These are phyloP conservation scores for Canavalia gladiata DNA, from an alignment of 306 rosid genomes.

Conservation along the genomic window DNA sequence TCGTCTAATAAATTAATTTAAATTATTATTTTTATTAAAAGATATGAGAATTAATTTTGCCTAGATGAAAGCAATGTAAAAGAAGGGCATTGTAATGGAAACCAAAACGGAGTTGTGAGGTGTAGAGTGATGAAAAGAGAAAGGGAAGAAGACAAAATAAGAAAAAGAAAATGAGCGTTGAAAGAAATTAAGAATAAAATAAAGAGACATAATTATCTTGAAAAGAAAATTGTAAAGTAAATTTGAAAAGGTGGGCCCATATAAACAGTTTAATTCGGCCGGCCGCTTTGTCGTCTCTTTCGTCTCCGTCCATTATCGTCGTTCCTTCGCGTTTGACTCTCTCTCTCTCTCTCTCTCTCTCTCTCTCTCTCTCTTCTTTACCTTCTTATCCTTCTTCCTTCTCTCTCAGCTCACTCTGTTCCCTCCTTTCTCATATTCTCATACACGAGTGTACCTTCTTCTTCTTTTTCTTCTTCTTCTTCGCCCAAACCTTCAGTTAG, in stretches of 20 bases:
- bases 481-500: conserved; percentile 8
- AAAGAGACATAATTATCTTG: not conserved
- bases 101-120: conserved; percentile 42
- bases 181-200: not conserved
- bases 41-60: no score
- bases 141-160: conserved; percentile 13
- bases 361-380: conserved; percentile 22
- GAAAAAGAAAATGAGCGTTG: not conserved
- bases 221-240: conserved; percentile 7
- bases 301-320: conserved; percentile 81
- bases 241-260: conserved; percentile 56
- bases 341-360: conserved; percentile 39
- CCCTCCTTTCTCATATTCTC: conserved; percentile 12
- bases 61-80: no score
- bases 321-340: conserved; percentile 68
- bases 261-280: conserved; percentile 73
- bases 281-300: conserved; percentile 89
- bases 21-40: no score
- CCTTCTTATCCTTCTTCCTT: conserved; percentile 48
- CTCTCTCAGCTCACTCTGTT: conserved; percentile 50
- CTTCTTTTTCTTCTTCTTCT: conserved; percentile 16
- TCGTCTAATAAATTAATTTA: no score
- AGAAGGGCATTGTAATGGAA: no score
- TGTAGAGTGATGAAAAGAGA: not conserved
- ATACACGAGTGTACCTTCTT: conserved; percentile 34